A percentile compares a stretch with the other conserved stretches of the same genome.
These are phyloP conservation scores for Psilocybe cyanescens DNA, from an alignment of 768 basidiomycete species.

Conservation along the genomic window DNA sequence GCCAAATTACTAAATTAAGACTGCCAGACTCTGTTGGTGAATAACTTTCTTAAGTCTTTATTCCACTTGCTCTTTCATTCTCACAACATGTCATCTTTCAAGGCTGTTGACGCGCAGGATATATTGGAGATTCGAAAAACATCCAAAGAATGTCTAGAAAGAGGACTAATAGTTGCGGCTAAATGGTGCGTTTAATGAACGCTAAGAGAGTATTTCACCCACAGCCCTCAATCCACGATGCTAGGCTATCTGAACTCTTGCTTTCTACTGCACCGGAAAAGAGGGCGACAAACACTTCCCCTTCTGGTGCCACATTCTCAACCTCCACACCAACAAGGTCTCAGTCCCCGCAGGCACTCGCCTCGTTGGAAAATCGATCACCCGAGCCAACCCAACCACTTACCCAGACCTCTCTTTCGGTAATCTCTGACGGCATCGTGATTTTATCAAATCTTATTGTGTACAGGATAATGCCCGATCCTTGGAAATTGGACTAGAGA, in stretches of 20 bases:
- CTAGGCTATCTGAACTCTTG: constrained; percentile 79
- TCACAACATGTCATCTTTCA: constrained; percentile 1
- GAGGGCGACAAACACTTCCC: constrained; percentile 28
- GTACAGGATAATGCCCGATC: constrained; percentile 34
- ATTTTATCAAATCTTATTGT: constrained; percentile 35
- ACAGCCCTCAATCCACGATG: constrained; percentile 13
- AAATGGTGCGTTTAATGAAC: constrained; percentile 63
- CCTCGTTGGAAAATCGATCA: constrained; percentile 40
- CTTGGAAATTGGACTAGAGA: constrained; percentile 52
- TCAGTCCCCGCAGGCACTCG: constrained; percentile 41
- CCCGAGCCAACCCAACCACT: constrained; percentile 35
- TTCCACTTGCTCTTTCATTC: neutral
- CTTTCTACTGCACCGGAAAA: constrained; percentile 57
- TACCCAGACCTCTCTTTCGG: constrained; percentile 29
- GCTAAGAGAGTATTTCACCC: neutral
- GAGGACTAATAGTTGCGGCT: constrained; percentile 70
- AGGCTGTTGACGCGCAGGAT: constrained; percentile 44
- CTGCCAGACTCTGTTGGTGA: too few species aligned
- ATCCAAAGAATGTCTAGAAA: constrained; percentile 72
- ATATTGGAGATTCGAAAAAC: constrained; percentile 62
- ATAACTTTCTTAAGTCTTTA: too few species aligned
- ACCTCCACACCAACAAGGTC: constrained; percentile 64
- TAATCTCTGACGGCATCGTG: constrained; percentile 36
- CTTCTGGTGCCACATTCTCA: constrained; percentile 42
- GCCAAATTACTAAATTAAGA: too few species aligned